phyloP scores from a whole-genome alignment of 768 basidiomycete species.

The Rhodotorula diobovata region DNA sequence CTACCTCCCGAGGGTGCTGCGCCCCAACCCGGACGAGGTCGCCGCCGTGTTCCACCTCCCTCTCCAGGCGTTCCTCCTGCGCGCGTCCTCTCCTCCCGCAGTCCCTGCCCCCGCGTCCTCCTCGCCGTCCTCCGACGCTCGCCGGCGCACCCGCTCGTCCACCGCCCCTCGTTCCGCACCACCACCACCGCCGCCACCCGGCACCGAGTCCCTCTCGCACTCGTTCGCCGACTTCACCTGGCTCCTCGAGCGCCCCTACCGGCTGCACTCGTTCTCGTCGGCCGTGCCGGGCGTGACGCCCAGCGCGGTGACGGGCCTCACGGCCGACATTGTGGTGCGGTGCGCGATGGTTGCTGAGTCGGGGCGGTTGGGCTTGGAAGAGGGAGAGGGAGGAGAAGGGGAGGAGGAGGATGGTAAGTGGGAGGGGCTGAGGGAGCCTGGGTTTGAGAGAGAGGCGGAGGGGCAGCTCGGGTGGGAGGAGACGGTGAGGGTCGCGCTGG shows the following conservation, averaged over 20 bases:
- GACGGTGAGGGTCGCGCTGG: slow-evolving; percentile 22
- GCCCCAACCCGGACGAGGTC: slow-evolving; percentile 36
- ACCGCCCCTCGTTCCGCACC: too few relatives aligned
- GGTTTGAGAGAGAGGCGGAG: slow-evolving; percentile 20
- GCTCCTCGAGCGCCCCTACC: slow-evolving; percentile 31
- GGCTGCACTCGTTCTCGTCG: slow-evolving; percentile 36
- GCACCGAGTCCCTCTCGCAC: slow-evolving; percentile 7
- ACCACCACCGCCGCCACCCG: too few relatives aligned
- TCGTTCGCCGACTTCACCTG: slow-evolving; percentile 19
- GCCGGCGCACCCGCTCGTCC: neutral
- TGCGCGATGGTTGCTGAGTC: slow-evolving; percentile 4
- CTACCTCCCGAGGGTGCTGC: neutral
- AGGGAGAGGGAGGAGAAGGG: too few relatives aligned
- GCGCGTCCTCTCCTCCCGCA: neutral
- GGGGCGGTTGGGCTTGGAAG: neutral
- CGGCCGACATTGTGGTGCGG: slow-evolving; percentile 39
- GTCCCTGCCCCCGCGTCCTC: neutral
- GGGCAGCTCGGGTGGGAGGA: slow-evolving; percentile 34
- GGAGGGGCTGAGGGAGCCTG: neutral
- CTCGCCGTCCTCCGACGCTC: neutral
- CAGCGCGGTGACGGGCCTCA: slow-evolving; percentile 36
- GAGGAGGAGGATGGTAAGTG: neutral
- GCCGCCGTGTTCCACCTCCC: slow-evolving; percentile 36
- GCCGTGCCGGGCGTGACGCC: slow-evolving; percentile 4
- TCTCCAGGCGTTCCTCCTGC: slow-evolving; percentile 11